These are phyloP conservation scores for Plasmopara viticola DNA, from an alignment of 352 stramenopile species.

Conservation along the genomic window DNA sequence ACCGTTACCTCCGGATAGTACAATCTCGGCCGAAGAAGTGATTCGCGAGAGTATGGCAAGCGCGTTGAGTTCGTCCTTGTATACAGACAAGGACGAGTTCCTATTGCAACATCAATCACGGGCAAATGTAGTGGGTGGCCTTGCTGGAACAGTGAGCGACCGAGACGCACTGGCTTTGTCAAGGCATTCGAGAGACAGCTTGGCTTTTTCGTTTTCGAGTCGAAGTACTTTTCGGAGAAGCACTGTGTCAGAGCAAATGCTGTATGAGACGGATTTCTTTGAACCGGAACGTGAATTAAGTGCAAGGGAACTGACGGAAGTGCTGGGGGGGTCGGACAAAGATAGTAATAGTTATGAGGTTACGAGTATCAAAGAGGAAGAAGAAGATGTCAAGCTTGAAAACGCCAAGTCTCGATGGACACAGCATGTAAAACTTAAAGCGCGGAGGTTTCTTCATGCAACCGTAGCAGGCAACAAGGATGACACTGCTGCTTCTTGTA, in stretches of 20 bases:
- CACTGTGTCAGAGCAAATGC: conserved; percentile 80
- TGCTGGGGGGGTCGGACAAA: conserved; percentile 56
- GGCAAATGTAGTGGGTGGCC: conserved; percentile 17
- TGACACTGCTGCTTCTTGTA: conserved; percentile 9
- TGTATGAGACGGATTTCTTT: conserved; percentile 79
- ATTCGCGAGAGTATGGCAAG: conserved; percentile 83
- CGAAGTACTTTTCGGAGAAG: conserved; percentile 72
- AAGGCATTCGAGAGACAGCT: conserved; percentile 32
- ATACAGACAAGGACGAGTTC: conserved; percentile 71
- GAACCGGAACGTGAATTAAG: conserved; percentile 76
- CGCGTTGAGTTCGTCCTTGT: conserved; percentile 58
- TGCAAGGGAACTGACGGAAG: conserved; percentile 61
- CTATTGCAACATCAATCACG: conserved; percentile 31
- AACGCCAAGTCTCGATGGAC: conserved; percentile 79
- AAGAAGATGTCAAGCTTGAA: conserved; percentile 76
- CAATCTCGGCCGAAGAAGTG: conserved; percentile 81
- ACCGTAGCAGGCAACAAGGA: conserved; percentile 39
- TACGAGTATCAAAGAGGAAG: conserved; percentile 82
- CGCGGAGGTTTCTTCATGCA: conserved; percentile 66
- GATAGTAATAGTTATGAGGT: conserved; percentile 67
- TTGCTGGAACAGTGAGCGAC: conserved; percentile 13
- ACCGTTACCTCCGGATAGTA: conserved; percentile 70
- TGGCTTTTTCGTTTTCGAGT: conserved; percentile 67
- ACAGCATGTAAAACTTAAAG: conserved; percentile 82
- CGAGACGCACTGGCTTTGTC: conserved; percentile 36